These are phyloP conservation scores for Pythium sukuiense DNA, from an alignment of 352 stramenopile genomes.

Conservation along the genomic window DNA sequence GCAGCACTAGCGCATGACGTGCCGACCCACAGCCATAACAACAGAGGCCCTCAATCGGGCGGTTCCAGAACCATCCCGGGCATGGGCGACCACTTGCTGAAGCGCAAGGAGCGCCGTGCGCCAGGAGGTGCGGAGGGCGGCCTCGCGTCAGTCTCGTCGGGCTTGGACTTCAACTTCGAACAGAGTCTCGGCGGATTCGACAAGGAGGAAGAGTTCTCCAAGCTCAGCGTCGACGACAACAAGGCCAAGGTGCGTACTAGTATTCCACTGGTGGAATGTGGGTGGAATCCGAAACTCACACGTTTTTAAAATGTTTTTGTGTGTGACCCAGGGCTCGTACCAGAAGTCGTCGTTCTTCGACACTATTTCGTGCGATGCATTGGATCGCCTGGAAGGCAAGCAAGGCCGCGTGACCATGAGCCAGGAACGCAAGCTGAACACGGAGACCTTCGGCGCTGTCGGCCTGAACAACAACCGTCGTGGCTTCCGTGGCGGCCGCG, in stretches of 20 bases:
- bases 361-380: constrained; percentile 86
- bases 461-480: constrained; percentile 77
- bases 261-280: neutral
- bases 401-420: constrained; percentile 62
- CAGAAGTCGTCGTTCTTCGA: constrained; percentile 91
- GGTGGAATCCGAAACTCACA: neutral
- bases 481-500: constrained; percentile 61
- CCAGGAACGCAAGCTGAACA: constrained; percentile 87
- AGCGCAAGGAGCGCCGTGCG: constrained; percentile 72
- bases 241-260: constrained; percentile 28
- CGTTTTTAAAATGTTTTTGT: neutral
- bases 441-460: constrained; percentile 87
- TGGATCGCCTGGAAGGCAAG: constrained; percentile 79
- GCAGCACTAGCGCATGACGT: constrained; percentile 23
- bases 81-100: constrained; percentile 81
- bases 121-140: constrained; percentile 33
- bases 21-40: constrained; percentile 17
- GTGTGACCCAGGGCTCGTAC: constrained; percentile 52
- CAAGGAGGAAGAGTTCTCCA: constrained; percentile 81
- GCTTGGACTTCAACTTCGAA: constrained; percentile 73
- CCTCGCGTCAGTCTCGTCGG: constrained; percentile 24
- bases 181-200: constrained; percentile 64
- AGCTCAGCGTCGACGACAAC: constrained; percentile 50
- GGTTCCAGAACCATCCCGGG: constrained; percentile 63
- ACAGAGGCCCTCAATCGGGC: constrained; percentile 10